Evolutionary conservation across 306 rosid genomes (phyloP).

Genomic region (Cajanus cajan): DNA sequence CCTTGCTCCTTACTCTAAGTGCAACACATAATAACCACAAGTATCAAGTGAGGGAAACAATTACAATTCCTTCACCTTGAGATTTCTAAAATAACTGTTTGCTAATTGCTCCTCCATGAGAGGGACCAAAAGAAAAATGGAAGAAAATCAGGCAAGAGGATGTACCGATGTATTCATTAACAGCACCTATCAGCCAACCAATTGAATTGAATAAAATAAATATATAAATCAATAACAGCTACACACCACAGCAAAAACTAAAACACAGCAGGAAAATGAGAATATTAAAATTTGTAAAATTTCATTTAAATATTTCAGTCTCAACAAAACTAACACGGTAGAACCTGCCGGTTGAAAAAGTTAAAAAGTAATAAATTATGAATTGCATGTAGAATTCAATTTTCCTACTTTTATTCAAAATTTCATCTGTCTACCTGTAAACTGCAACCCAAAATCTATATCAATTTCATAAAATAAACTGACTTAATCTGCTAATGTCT

Average conservation of each 20-base stretch:
- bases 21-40: neutral
- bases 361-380: slow-evolving; percentile 7
- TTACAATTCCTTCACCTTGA: neutral
- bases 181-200: slow-evolving; percentile 1
- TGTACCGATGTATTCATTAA: neutral
- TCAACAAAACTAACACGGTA: neutral
- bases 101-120: neutral
- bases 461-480: neutral
- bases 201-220: neutral
- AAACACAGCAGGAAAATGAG: neutral
- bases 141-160: neutral
- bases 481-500: neutral
- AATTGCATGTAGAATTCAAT: slow-evolving; percentile 32
- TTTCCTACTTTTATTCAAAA: slow-evolving; percentile 30
- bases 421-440: slow-evolving; percentile 3
- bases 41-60: neutral
- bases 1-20: neutral
- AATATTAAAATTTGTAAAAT: too few species aligned
- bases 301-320: slow-evolving; percentile 2
- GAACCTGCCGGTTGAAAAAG: slow-evolving; percentile 25
- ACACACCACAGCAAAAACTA: neutral
- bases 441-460: slow-evolving; percentile 21
- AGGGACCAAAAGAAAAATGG: neutral
- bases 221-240: neutral
- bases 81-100: neutral